Conservation (phyloP, 208 protist genomes). For the Porcisia deanei region DNA sequence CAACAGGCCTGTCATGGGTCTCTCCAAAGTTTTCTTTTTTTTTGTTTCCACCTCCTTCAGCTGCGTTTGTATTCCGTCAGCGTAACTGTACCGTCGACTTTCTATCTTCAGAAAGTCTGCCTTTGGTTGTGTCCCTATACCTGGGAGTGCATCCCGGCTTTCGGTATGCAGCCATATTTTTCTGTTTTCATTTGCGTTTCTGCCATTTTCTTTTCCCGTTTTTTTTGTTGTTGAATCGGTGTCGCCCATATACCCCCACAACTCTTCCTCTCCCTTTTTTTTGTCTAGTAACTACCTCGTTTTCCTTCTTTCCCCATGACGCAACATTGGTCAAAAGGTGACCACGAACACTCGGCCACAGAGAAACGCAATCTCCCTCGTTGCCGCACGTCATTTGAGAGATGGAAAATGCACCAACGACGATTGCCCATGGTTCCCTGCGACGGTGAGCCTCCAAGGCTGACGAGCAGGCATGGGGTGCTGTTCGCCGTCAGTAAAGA, state of each 20-base stretch:
- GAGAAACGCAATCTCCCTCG: constrained; percentile 15
- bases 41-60: neutral
- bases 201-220: constrained; percentile 8
- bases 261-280: neutral
- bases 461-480: constrained; percentile 36
- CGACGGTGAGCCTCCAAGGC: constrained; percentile 32
- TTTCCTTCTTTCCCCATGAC: neutral
- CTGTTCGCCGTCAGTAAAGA: constrained; percentile 55
- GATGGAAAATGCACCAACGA: constrained; percentile 54
- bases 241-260: no score
- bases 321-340: neutral
- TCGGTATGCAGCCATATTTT: neutral
- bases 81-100: neutral
- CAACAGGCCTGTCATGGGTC: neutral
- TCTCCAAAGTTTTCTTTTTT: constrained; percentile 11
- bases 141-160: neutral
- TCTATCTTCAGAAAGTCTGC: no score
- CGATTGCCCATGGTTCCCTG: constrained; percentile 45
- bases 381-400: constrained; percentile 52
- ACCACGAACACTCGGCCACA: neutral
- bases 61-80: neutral
- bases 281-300: neutral
- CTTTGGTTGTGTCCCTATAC: no score
- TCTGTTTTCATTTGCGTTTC: constrained; percentile 3
- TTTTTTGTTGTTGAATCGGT: neutral